phyloP scores from a whole-genome alignment of 306 rosid species.

The cucumber (Cucumis sativus) region DNA sequence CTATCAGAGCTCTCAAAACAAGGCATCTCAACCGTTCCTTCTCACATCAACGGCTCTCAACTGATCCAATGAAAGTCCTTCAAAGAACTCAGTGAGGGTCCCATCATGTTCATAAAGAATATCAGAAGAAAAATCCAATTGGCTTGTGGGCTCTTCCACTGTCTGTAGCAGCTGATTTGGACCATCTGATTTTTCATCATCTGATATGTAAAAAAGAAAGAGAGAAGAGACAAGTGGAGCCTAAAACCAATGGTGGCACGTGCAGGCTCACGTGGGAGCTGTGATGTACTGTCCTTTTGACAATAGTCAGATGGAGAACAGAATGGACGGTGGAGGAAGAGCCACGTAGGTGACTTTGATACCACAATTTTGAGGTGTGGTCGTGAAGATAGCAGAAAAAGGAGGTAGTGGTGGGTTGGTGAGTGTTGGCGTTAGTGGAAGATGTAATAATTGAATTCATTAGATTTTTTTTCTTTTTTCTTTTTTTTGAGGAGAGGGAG shows the following conservation, averaged over 20 bases:
- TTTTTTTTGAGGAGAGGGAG: background rate
- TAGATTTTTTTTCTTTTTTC: background rate
- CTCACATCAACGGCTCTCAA: constrained; percentile 22
- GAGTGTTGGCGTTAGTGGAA: background rate
- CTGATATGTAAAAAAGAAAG: background rate
- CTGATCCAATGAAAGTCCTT: constrained; percentile 1
- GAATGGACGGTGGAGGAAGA: background rate
- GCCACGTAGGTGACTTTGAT: constrained; percentile 2
- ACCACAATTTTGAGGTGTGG: constrained; percentile 4
- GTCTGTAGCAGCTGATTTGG: background rate
- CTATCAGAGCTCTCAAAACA: constrained; percentile 64
- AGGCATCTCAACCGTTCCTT: constrained; percentile 62
- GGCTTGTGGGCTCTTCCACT: background rate
- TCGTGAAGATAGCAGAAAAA: background rate
- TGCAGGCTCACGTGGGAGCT: background rate
- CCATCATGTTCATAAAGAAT: background rate
- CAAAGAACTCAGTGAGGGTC: background rate
- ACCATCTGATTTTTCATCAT: background rate
- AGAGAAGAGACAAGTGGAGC: background rate
- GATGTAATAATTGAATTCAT: constrained; percentile 5
- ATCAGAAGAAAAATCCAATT: background rate
- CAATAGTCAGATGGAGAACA: background rate
- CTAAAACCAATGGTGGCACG: background rate
- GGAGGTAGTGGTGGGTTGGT: background rate
- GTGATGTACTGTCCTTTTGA: background rate